phyloP scores from a whole-genome alignment of 2,329 filamentous ascomycete genomes.

The Aspergillus amoenus region DNA sequence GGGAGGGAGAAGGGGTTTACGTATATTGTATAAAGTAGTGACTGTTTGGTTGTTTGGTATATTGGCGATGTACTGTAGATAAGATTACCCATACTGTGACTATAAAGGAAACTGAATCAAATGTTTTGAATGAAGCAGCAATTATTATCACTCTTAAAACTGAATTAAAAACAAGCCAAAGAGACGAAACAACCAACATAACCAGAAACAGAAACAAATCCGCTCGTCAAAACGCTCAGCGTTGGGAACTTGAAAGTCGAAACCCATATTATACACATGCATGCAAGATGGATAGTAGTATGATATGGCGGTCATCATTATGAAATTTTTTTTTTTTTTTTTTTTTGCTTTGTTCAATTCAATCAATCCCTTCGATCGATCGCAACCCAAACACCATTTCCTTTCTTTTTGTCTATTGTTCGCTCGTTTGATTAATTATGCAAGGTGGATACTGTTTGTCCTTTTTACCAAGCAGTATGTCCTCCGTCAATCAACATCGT shows the following conservation, averaged over 20 bases:
- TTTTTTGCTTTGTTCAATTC: background rate
- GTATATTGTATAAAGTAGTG: slow-evolving; percentile 25
- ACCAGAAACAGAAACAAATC: background rate
- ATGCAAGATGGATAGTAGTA: background rate
- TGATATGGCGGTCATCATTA: background rate
- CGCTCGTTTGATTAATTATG: too few species aligned
- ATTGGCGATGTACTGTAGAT: too few species aligned
- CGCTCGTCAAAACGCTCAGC: background rate
- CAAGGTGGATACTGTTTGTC: background rate
- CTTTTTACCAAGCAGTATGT: slow-evolving; percentile 51
- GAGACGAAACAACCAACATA: background rate
- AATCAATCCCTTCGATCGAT: too few species aligned
- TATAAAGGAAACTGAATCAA: background rate
- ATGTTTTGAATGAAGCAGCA: too few species aligned
- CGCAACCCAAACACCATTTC: background rate
- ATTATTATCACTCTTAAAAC: too few species aligned
- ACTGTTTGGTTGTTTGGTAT: background rate
- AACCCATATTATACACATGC: background rate
- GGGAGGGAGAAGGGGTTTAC: slow-evolving; percentile 22
- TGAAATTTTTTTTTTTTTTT: background rate
- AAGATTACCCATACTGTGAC: background rate
- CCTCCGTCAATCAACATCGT: slow-evolving; percentile 72
- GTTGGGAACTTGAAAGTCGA: background rate
- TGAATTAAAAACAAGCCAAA: background rate
- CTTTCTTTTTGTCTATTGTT: too few species aligned